Base-by-base conservation (phyloP, 176 grass and related monocot genomes). In the Ensete ventricosum region DNA sequence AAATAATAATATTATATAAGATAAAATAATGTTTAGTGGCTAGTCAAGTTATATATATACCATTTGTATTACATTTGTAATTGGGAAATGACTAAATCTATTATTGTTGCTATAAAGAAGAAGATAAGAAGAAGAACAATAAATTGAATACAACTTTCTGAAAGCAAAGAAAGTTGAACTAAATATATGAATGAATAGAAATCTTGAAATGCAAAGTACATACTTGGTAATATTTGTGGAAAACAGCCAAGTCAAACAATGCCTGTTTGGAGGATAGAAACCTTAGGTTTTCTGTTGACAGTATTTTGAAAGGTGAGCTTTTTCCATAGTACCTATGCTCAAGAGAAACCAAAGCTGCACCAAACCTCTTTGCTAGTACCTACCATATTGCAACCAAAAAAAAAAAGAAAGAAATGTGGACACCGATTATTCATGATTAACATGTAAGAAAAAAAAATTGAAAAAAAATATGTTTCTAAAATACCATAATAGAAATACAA, bases 251-350 rank as follows among this genome's bases (percentile, higher is more conserved):
- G 70, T 93, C 94, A 87, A 98, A 98, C 55, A 98, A 84, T 19
- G 94, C 94, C 75, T 98, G 94, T 86, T 98, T 98, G 24, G 94
- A 98, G 50, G 94, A 98, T 1, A 98, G 85, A 85, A 89, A 98
- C 84, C 84, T 77, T 60, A 98, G 82, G 71, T 98, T 98, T 49
- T 87, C 71, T 51, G 90, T 91, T 65, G 75, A 79, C 9, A 98
- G 78, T 52, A 25, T 29, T 72, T 91, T 21, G 82, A 93, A 98
- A 59, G 90, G 94, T 50, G 94, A 91, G 64, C 94, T 98, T 84
- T 93, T 98, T 12, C 94, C 94, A 66, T 98, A 98, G 73, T 93
- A 98, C 68, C 90, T 82, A 89, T 98, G 94, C 82, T 98, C 94
- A 75, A 87, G 86, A 73, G 90, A 67, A 62, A 98, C 94, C 78